Evolutionary conservation across 306 rosid species (phyloP), one percentile per base, ranked within the genome.

Genomic region (Coriaria nepalensis): DNA sequence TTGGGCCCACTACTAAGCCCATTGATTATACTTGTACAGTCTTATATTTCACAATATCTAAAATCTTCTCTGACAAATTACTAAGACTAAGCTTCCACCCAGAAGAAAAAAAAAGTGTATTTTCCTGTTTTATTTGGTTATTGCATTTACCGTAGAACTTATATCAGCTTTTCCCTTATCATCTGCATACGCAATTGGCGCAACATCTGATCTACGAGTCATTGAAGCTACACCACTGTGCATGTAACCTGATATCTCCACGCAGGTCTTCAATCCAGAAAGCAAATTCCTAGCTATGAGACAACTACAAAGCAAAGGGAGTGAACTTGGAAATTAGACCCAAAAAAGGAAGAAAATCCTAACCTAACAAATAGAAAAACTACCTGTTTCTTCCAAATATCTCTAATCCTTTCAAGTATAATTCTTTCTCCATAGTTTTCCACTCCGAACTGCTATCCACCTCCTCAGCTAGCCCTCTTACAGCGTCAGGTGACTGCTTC

Each of bases 331-430:
- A 36, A 45, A 10, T 37, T 45, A 45, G 32, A 57, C 15, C 10
- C 34, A 2, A 7, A 0, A 10, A 57, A 13, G 45, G 14, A 12
- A 46, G 6, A 43, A 13, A 55, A 0, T n/a, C 10, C 1, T 20
- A 20, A 38, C 41, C 10, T 38, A 6, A 38, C 49, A n/a, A 12
- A 45, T n/a, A 7, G 14, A n/a, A 49, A 20, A 43, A 4, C 35
- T 70, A 82, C 96, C 95, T 85, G 73, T 81, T 79, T 77, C 87
- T 81, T 62, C 95, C 98, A 69, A 85, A 90, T 71, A 90, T 85
- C 78, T 90, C 94, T 36, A 85, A 41, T 58, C 98, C 98, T 73
- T 90, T 90, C 70, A 77, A 51, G 77, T 81, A 90, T 51, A 85
- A 60, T 50, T 90, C 92, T 62, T 81, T 90, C 77, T 90, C 98